Conservation (phyloP, 768 basidiomycete genomes). For the Mycena amicta region DNA sequence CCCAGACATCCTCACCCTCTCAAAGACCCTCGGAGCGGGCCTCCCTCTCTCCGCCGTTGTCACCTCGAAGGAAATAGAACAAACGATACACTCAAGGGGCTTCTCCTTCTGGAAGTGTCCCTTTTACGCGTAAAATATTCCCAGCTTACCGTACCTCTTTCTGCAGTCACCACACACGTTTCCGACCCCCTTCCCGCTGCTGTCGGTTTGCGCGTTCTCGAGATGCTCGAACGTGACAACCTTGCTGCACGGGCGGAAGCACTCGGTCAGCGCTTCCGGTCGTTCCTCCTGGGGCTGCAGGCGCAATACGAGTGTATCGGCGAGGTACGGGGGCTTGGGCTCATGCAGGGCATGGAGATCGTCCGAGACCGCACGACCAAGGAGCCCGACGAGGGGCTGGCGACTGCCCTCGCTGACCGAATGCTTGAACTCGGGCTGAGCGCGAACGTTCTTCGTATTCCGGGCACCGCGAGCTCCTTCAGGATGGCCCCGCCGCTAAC, state of each 20-base stretch:
- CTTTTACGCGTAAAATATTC: not conserved
- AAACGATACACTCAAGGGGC: constrained; percentile 20
- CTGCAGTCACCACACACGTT: constrained; percentile 22
- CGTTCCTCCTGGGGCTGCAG: constrained; percentile 20
- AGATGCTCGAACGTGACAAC: constrained; percentile 24
- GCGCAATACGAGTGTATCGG: constrained; percentile 25
- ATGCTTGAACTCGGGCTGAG: constrained; percentile 26
- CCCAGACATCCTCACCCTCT: constrained; percentile 24
- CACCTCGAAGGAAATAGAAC: constrained; percentile 24
- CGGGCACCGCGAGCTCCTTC: constrained; percentile 25
- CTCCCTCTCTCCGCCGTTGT: constrained; percentile 25
- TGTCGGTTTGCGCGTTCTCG: constrained; percentile 21
- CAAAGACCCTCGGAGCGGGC: constrained; percentile 27
- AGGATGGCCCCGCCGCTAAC: constrained; percentile 26
- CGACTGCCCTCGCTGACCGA: constrained; percentile 18
- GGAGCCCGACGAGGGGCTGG: constrained; percentile 21
- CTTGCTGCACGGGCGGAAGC: constrained; percentile 19
- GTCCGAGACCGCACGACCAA: constrained; percentile 22
- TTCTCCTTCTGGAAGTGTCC: constrained; percentile 24
- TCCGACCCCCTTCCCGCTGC: constrained; percentile 26
- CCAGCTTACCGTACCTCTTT: constrained; percentile 1
- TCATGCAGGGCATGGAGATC: constrained; percentile 26
- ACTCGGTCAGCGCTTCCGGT: constrained; percentile 21
- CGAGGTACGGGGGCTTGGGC: constrained; percentile 24
- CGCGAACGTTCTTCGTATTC: constrained; percentile 24